Evolutionary conservation across 495 filamentous ascomycete species (phyloP).

Genomic region (Rusavskia elegans): DNA sequence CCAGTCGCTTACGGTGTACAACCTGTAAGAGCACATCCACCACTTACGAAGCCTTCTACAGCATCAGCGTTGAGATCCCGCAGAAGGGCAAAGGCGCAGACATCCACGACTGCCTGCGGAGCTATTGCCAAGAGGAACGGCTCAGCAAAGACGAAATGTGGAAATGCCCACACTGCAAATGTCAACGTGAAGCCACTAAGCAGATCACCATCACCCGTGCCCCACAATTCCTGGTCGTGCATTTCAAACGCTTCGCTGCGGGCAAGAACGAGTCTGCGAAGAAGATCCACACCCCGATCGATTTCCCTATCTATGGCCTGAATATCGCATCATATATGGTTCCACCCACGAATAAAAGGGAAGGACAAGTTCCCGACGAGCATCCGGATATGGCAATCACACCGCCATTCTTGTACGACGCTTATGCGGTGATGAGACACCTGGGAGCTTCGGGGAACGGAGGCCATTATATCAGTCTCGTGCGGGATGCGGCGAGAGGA

Average conservation of each 20-base stretch:
- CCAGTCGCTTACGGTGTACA: slow-evolving; percentile 44
- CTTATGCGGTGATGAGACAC: slow-evolving; percentile 58
- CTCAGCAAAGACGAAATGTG: slow-evolving; percentile 52
- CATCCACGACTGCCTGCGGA: slow-evolving; percentile 47
- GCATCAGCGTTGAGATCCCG: slow-evolving; percentile 52
- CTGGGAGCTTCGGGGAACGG: slow-evolving; percentile 44
- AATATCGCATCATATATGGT: slow-evolving; percentile 32
- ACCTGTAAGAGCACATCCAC: slow-evolving; percentile 52
- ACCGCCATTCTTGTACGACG: slow-evolving; percentile 52
- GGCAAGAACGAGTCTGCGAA: slow-evolving; percentile 37
- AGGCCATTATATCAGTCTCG: slow-evolving; percentile 55
- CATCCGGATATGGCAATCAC: slow-evolving; percentile 33
- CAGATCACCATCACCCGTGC: slow-evolving; percentile 59
- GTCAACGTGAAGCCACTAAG: slow-evolving; percentile 50
- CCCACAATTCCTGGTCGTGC: slow-evolving; percentile 54
- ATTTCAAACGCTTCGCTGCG: slow-evolving; percentile 58
- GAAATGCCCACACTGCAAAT: slow-evolving; percentile 57
- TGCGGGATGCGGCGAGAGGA: slow-evolving; percentile 41
- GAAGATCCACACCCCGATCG: slow-evolving; percentile 52
- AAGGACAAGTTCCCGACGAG: slow-evolving; percentile 1
- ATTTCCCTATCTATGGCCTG: slow-evolving; percentile 50
- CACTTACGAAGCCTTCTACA: slow-evolving; percentile 57
- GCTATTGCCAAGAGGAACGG: slow-evolving; percentile 52
- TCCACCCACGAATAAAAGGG: background rate
- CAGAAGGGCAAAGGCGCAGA: slow-evolving; percentile 25